Evolutionary conservation across 106 monocot genomes (phyloP), one percentile per base, ranked within the genome.

Genomic region (Phalaenopsis aphrodite): DNA sequence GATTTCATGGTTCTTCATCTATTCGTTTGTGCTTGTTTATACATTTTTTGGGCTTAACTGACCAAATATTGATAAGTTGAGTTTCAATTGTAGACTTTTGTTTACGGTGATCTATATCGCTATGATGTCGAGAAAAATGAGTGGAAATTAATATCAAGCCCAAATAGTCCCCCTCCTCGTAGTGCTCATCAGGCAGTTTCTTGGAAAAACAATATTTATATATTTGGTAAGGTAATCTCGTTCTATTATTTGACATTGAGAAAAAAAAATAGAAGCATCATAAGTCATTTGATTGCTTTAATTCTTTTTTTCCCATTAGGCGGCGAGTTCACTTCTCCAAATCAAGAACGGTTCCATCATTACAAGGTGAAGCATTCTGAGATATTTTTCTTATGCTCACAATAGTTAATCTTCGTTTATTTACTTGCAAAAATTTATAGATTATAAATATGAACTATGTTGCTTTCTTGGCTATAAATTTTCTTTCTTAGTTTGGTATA

Each of bases 321-420:
- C 73, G 99, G 99, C 77, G 99, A 99, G 77, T 99, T 93, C 41
- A 99, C 99, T 81, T 99, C 99, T 55, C 99, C 99, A 57, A 99
- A 99, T 83, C 99, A 99, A 82, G 99, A 99, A 82, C 82, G 99
- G 64, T 99, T 99, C 80, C 99, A 99, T 87, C 99, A 99, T 82
- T 99, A 99, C 84, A 99, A 95, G 93, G 99, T 89, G 88, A 72
- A 46, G 55, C 5, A 58, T 45, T 47, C 8, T 17, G 55, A 7
- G 17, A 4, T 36, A 15, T 19, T 74, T 42, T 74, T 74, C 45
- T 39, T 14, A 0, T 57, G 57, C 57, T 57, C 57, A 57, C 57
- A 57, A 57, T 57, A 57, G 15, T 57, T 2, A 15, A 57, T 10
- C 69, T 69, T 9, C 6, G 24, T 64, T 1, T 21, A 69, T 69